Evolutionary conservation across 1,284 basidiomycete species (phyloP).

Genomic region (Apiotrichum porosum): DNA sequence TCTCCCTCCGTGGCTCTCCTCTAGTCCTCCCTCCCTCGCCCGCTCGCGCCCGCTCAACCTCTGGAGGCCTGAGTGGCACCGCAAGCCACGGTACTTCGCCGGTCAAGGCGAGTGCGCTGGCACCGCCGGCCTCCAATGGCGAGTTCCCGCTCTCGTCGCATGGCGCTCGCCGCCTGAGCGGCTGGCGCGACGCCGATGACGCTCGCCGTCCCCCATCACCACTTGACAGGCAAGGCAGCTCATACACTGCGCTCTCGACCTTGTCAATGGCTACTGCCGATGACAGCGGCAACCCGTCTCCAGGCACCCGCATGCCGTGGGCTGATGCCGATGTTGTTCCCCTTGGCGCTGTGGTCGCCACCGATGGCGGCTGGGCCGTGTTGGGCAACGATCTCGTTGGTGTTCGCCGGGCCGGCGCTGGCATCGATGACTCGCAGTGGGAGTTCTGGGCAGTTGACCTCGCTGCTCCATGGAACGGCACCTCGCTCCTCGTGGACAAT

Average conservation of each 20-base stretch:
- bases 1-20: background rate
- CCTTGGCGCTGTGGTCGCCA: constrained; percentile 27
- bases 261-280: constrained; percentile 9
- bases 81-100: constrained; percentile 1
- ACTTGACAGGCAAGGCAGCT: constrained; percentile 2
- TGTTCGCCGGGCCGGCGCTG: constrained; percentile 21
- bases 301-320: constrained; percentile 8
- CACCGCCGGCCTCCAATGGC: constrained; percentile 1
- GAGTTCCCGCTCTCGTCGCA: constrained; percentile 42
- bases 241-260: constrained; percentile 7
- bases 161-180: constrained; percentile 30
- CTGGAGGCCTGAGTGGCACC: constrained; percentile 1
- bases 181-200: constrained; percentile 10
- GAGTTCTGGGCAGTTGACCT: constrained; percentile 37
- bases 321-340: constrained; percentile 26
- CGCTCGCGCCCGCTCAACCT: constrained; percentile 1
- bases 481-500: constrained; percentile 23
- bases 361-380: constrained; percentile 23
- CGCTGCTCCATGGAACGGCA: constrained; percentile 29
- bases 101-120: constrained; percentile 4
- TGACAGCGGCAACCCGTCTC: constrained; percentile 1
- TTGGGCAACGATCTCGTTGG: constrained; percentile 26
- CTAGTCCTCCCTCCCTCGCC: constrained; percentile 3
- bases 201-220: constrained; percentile 10
- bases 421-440: constrained; percentile 41